These are phyloP conservation scores for Cyclocybe cylindracea DNA, from an alignment of 768 basidiomycete genomes.

Conservation along the genomic window DNA sequence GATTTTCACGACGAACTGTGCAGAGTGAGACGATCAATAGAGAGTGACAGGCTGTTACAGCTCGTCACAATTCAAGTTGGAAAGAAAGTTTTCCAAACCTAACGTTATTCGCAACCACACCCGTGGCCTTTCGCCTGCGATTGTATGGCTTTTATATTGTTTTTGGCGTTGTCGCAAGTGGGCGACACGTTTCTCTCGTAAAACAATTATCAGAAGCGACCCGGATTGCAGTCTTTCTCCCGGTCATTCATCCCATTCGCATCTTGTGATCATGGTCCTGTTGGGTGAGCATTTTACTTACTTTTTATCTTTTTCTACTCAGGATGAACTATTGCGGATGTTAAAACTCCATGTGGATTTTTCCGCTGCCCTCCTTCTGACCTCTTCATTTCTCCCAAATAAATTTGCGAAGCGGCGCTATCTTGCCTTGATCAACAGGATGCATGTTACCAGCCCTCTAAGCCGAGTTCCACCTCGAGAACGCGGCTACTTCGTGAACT, in stretches of 20 bases:
- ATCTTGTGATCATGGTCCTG: background rate
- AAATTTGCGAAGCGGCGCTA: conserved; percentile 2
- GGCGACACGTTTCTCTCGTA: too few relatives aligned
- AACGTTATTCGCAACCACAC: too few relatives aligned
- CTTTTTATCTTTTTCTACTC: conserved; percentile 7
- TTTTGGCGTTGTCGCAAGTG: too few relatives aligned
- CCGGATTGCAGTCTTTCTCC: background rate
- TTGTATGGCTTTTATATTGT: too few relatives aligned
- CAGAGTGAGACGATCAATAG: background rate
- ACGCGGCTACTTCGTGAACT: background rate
- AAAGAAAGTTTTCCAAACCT: too few relatives aligned
- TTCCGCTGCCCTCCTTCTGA: conserved; percentile 72
- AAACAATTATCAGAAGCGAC: too few relatives aligned
- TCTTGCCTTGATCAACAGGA: conserved; percentile 7
- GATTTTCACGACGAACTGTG: conserved; percentile 10
- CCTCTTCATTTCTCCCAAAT: conserved; percentile 4
- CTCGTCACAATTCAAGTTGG: background rate
- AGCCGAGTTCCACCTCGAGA: background rate
- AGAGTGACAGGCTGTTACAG: background rate
- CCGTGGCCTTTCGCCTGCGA: too few relatives aligned
- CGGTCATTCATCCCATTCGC: conserved; percentile 5
- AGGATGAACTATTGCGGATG: conserved; percentile 28
- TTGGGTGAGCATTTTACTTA: background rate
- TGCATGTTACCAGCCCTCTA: background rate
- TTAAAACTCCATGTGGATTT: conserved; percentile 50